These are phyloP conservation scores for Lobosporangium transversale DNA, from an alignment of 192 early-diverging fungal species.

Conservation along the genomic window DNA sequence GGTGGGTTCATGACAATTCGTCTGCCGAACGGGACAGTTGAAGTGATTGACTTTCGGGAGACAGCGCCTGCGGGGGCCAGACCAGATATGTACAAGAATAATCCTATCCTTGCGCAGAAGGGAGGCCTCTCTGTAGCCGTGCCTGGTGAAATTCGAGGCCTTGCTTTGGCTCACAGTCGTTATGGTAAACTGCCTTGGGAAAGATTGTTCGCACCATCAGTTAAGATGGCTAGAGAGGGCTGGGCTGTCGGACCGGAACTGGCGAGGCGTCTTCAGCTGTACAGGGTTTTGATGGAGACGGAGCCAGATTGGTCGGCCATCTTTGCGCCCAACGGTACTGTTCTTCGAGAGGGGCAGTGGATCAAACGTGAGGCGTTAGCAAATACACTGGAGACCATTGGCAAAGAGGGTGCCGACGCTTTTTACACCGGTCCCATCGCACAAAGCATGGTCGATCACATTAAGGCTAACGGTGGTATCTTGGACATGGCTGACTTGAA, in stretches of 20 bases:
- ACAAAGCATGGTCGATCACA: slow-evolving; percentile 70
- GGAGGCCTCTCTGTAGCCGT: slow-evolving; percentile 82
- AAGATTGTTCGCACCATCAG: slow-evolving; percentile 78
- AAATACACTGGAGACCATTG: slow-evolving; percentile 71
- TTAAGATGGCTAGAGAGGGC: slow-evolving; percentile 80
- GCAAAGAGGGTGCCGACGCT: slow-evolving; percentile 66
- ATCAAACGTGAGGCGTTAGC: slow-evolving; percentile 69
- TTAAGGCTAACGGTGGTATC: slow-evolving; percentile 76
- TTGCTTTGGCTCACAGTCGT: slow-evolving; percentile 79
- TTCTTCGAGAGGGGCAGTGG: slow-evolving; percentile 75
- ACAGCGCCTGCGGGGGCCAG: slow-evolving; percentile 76
- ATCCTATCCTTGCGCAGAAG: slow-evolving; percentile 74
- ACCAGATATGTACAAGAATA: slow-evolving; percentile 82
- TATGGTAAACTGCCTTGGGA: slow-evolving; percentile 88
- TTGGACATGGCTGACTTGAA: slow-evolving; percentile 79
- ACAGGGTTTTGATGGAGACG: slow-evolving; percentile 21
- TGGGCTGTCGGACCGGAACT: slow-evolving; percentile 66
- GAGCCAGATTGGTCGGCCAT: slow-evolving; percentile 58
- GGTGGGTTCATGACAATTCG: slow-evolving; percentile 95
- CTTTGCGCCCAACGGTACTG: slow-evolving; percentile 76
- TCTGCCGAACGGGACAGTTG: slow-evolving; percentile 62
- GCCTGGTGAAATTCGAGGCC: slow-evolving; percentile 91
- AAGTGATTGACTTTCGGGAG: slow-evolving; percentile 91
- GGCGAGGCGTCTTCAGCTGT: slow-evolving; percentile 44
- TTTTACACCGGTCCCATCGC: slow-evolving; percentile 74